Conservation (phyloP, 2,329 filamentous ascomycete species). For the Berkeleyomyces rouxiae region DNA sequence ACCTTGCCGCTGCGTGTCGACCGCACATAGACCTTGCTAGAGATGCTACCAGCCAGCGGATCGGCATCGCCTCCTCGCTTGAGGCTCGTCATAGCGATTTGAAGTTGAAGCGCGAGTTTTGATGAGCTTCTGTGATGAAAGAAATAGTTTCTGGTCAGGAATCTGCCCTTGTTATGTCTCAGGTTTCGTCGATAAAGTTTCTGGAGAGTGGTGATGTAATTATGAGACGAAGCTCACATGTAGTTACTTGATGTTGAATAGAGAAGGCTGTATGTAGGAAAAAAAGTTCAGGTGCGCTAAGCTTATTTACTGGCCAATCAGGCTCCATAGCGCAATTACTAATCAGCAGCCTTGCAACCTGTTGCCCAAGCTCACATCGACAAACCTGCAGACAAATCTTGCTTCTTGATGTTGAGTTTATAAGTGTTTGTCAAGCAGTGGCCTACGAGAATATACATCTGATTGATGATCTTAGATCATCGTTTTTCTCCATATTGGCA, state of each 20-base stretch:
- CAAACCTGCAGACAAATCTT: not conserved
- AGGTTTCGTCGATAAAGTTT: not conserved
- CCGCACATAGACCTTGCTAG: conserved; percentile 88
- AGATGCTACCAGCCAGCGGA: conserved; percentile 53
- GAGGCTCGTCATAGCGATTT: conserved; percentile 42
- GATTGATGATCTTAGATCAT: too few species aligned
- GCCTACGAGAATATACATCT: too few species aligned
- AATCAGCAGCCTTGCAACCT: conserved; percentile 1
- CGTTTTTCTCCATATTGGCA: too few species aligned
- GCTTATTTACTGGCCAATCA: not conserved
- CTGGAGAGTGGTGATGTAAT: not conserved
- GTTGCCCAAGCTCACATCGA: not conserved
- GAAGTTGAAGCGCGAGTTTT: not conserved
- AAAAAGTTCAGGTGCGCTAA: conserved; percentile 5
- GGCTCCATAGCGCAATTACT: not conserved
- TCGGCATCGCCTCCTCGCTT: conserved; percentile 40
- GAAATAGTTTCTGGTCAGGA: not conserved
- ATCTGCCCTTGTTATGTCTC: too few species aligned
- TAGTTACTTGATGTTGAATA: not conserved
- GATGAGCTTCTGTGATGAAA: not conserved
- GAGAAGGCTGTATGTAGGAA: not conserved
- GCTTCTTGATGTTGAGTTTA: too few species aligned
- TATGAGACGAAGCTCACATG: not conserved
- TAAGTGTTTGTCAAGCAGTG: too few species aligned
- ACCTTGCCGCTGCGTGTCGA: conserved; percentile 94